These are phyloP conservation scores for Voacanga thouarsii DNA, from an alignment of 257 asterid species.

Conservation along the genomic window DNA sequence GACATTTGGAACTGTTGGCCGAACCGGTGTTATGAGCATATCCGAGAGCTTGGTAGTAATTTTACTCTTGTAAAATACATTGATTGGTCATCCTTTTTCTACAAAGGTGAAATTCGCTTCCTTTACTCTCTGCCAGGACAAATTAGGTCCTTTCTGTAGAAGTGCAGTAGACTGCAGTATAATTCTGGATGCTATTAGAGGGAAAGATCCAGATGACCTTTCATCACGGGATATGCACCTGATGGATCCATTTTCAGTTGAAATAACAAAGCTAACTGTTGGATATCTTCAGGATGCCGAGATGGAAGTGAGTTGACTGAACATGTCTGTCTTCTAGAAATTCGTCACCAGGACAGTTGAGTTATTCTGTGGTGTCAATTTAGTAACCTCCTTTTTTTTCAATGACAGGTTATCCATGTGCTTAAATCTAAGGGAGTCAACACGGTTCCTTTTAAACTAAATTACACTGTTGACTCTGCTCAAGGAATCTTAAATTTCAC, in stretches of 20 bases:
- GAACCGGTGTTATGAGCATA: conserved; percentile 88
- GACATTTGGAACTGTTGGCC: conserved; percentile 80
- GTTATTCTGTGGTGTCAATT: not conserved
- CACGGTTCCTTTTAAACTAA: conserved; percentile 75
- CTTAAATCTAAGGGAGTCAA: conserved; percentile 69
- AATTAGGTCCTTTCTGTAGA: conserved; percentile 91
- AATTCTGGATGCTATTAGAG: conserved; percentile 66
- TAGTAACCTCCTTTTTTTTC: not conserved
- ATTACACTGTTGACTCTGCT: conserved; percentile 76
- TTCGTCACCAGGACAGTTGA: not conserved
- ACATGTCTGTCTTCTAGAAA: not conserved
- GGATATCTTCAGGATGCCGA: conserved; percentile 95
- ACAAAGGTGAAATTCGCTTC: conserved; percentile 1
- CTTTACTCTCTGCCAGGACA: conserved; percentile 49
- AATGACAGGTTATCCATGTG: conserved; percentile 59
- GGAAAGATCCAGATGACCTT: conserved; percentile 75
- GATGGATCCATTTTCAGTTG: conserved; percentile 68
- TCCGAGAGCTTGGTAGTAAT: conserved; percentile 93
- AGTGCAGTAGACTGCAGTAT: conserved; percentile 74
- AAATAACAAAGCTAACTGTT: conserved; percentile 62
- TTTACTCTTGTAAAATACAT: not conserved
- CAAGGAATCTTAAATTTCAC: conserved; percentile 93
- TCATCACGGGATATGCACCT: conserved; percentile 71
- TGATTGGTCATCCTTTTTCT: not conserved
- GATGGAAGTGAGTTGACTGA: conserved; percentile 57